Base-by-base conservation (phyloP, 2,329 filamentous ascomycete species). In the Ambrosiella beaveri region DNA sequence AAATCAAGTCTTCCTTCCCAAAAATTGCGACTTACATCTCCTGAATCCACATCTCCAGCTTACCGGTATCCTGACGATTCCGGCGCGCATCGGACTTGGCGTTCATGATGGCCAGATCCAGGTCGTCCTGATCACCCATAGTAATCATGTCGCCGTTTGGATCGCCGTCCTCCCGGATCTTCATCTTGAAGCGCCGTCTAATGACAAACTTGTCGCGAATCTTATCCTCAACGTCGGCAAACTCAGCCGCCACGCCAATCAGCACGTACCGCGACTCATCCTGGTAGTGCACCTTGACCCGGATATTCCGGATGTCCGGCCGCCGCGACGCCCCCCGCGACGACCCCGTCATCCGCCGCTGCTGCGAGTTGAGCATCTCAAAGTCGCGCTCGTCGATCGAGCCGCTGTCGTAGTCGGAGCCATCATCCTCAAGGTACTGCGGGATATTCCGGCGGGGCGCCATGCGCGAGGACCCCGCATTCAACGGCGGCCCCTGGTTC, bases 181-280 rank as follows among this genome's bases (percentile, higher is more conserved):
- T 93, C 70, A 96, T 84, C 76, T 90, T 94, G 73, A 96, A 91
- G 59, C 81, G 80, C 62, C 84, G 73, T 58, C 79, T 74, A 58
- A 96, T 75, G 12, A 79, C 83, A 66, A 97, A 95, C 71, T 98
- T 98, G 62, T 89, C 85, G 52, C 85, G 79, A 60, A 98, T 86
- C 61, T 83, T 82, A 62, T 84, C 82, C 45, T 85, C 82, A 50
- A 98, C 81, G 60, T 91, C 86, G 5, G 77, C 73, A 68, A 89
- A 96, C 61, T 84, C 81, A 11, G 88, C 77, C 1, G 80, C 79
- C 0, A 82, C 74, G 7, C 80, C 80, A 57, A 96, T 81, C 79
- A 96, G 89, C 63, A 97, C 86, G 69, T 95, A 96, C 61, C 94
- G 83, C 38, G 89, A 93, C 66, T 98, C 93, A 50, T 88, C 86